Percentiles rank a stretch among this genome's conserved stretches.
Conservation (phyloP, 352 stramenopile species). For the Pythium phragmitis region DNA sequence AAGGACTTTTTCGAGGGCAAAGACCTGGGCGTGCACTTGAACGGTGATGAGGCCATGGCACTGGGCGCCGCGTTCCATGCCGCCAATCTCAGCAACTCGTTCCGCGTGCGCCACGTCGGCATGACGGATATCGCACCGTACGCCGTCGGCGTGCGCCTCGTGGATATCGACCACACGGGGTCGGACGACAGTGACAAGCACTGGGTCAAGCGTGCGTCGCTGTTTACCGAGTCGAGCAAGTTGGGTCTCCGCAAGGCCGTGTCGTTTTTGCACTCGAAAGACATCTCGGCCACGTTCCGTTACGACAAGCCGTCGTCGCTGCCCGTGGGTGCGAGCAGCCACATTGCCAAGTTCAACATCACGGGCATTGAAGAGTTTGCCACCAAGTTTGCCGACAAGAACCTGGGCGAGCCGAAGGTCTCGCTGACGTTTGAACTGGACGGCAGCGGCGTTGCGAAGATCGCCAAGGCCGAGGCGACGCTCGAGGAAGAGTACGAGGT, state of each 20-base stretch:
- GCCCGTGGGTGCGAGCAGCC: conserved; percentile 55
- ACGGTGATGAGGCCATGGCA: conserved; percentile 98
- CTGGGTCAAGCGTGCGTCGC: conserved; percentile 90
- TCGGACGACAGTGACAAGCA: conserved; percentile 54
- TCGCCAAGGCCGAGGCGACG: conserved; percentile 92
- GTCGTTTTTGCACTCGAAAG: conserved; percentile 92
- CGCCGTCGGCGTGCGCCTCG: conserved; percentile 83
- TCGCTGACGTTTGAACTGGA: conserved; percentile 94
- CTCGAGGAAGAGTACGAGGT: conserved; percentile 86
- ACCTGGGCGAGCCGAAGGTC: conserved; percentile 90
- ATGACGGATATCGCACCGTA: conserved; percentile 94
- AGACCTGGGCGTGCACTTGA: conserved; percentile 96
- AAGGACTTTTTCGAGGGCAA: conserved; percentile 67
- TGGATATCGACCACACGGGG: conserved; percentile 60
- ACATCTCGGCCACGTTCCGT: conserved; percentile 90
- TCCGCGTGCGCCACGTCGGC: conserved; percentile 94
- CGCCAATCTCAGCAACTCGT: conserved; percentile 95
- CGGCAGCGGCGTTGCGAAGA: conserved; percentile 86
- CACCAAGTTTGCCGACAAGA: conserved; percentile 87
- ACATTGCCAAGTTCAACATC: conserved; percentile 93
- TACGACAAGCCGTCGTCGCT: conserved; percentile 90
- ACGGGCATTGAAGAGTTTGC: conserved; percentile 90
- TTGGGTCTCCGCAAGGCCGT: conserved; percentile 94
- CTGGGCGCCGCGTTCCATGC: conserved; percentile 94
- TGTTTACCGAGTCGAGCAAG: conserved; percentile 87